Evolutionary conservation across 2,329 filamentous ascomycete species (phyloP), one percentile per base, ranked within the genome.

Genomic region (Fusarium floridanum): DNA sequence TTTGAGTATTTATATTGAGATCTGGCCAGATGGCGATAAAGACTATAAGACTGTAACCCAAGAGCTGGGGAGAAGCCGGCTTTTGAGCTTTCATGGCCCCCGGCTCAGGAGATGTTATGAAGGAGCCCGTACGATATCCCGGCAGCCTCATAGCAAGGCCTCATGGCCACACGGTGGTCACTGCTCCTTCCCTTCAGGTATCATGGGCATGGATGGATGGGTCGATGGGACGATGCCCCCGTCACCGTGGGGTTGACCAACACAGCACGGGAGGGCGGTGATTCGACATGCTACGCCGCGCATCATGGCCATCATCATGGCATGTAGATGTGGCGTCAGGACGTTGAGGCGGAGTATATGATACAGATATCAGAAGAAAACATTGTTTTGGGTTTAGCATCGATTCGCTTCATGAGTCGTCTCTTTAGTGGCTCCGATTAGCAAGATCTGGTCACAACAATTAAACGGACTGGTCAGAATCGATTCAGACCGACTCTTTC

Each of bases 131-230:
- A 66, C 64, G 61, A 61, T 29, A 77, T 74, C 73, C 70, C 62
- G 67, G 76, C 70, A 76, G 55, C 57, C 67, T 78, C 74, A 78
- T 72, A 69, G 66, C 67, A 77, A 74, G 66, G 70, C 68, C 57
- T 78, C 69, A 76, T 79, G 72, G 74, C 66, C 77, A 76, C 76
- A 75, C 61, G 71, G 72, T 78, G 76, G 77, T 72, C 77, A 75
- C 76, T 75, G 77, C 77, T 68, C 56, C 59, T 53, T 61, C 66
- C 61, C 64, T 34, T 22, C 32, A 57, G 55, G 71, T 72, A 70
- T 77, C 73, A 74, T 74, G 70, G 68, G 43, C 76, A 76, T 79
- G 77, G 77, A 74, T 76, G 70, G 71, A 79, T 79, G 77, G 77
- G 70, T 64, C 70, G 77, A 79, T 79, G 76, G 73, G 71, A 71